Percentiles rank a stretch among this genome's conserved stretches.
These are phyloP conservation scores for Chiua sp. DNA, from an alignment of 1,284 basidiomycete species.

Conservation along the genomic window DNA sequence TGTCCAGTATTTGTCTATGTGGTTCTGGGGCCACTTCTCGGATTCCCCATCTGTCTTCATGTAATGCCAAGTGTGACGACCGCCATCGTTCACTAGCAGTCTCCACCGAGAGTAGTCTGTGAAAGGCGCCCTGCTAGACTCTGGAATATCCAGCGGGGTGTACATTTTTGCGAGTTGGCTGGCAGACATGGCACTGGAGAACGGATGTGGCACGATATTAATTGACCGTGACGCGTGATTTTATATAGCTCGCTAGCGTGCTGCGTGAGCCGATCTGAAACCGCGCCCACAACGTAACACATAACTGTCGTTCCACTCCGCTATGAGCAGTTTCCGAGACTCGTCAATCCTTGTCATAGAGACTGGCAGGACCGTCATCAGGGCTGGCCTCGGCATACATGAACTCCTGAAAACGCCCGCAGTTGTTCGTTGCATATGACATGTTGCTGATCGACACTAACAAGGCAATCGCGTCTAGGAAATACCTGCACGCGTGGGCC, in stretches of 20 bases:
- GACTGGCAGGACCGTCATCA: constrained; percentile 70
- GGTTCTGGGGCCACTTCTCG: constrained; percentile 73
- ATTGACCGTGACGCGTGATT: too few relatives aligned
- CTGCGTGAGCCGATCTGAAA: constrained; percentile 9
- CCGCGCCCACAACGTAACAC: constrained; percentile 8
- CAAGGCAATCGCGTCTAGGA: constrained; percentile 48
- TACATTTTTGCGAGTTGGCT: constrained; percentile 41
- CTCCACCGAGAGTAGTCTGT: constrained; percentile 89
- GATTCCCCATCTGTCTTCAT: constrained; percentile 69
- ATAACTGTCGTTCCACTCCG: constrained; percentile 13
- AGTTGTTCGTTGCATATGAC: constrained; percentile 56
- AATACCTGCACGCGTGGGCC: constrained; percentile 76
- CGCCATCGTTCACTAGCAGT: constrained; percentile 79
- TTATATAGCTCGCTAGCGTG: too few relatives aligned
- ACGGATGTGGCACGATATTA: neutral
- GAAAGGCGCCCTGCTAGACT: constrained; percentile 57
- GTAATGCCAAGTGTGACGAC: constrained; percentile 93
- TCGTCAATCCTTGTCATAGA: constrained; percentile 84
- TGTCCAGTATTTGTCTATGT: constrained; percentile 87
- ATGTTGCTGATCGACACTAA: constrained; percentile 7
- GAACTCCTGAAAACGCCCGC: constrained; percentile 80
- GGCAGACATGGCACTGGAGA: constrained; percentile 14
- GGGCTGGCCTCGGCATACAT: constrained; percentile 80
- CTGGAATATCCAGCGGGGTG: constrained; percentile 55
- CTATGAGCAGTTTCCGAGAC: constrained; percentile 75